Base-by-base conservation (phyloP, 768 basidiomycete genomes). In the Mycena indigotica region DNA sequence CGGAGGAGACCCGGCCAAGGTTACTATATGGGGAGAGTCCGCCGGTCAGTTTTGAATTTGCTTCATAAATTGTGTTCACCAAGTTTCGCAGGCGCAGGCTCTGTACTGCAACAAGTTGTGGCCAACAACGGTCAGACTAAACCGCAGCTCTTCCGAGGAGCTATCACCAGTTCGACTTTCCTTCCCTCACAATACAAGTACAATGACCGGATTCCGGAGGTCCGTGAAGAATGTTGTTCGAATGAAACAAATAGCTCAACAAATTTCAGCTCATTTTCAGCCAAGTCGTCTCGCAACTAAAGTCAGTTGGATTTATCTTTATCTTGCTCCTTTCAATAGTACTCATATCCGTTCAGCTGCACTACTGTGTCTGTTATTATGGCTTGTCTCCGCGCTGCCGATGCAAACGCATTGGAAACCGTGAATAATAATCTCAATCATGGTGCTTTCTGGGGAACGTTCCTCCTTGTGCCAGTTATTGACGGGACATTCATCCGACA, bases 1-100 rank as follows among this genome's bases (percentile, higher is more conserved):
- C 46, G 73, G 74, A 30, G 74, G 74, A 1, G 71, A 75, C 58
- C 75, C 38, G 74, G 72, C 73, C 10, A 35, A 35, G 17, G 32
- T 35, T 8, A 35, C 32, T 8, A 35, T 35, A 8, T 35, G 32
- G 32, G 75, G 75, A 1, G 67, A 72, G 62, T 73, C 69, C 0
- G 71, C 70, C 23, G 68, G 70, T 66, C 19, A 28, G 59, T 53
- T 35, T 17, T n/a, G n/a, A 35, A 8, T 4, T 35, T 38, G 25
- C 63, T 21, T n/a, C 46, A n/a, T 49, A 3, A 24, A 26, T 24
- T 58, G 60, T 6, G 26, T 17, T 15, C 8, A 17, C 32, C 17
- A 35, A 28, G 57, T 28, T 52, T 39, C 3, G 46, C 57, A 62
- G 73, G 73, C 40, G 73, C 65, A 8, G 73, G 72, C 12, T 65